These are phyloP conservation scores for Taphrina deformans DNA, from an alignment of 1,139 yeast species.

Conservation along the genomic window DNA sequence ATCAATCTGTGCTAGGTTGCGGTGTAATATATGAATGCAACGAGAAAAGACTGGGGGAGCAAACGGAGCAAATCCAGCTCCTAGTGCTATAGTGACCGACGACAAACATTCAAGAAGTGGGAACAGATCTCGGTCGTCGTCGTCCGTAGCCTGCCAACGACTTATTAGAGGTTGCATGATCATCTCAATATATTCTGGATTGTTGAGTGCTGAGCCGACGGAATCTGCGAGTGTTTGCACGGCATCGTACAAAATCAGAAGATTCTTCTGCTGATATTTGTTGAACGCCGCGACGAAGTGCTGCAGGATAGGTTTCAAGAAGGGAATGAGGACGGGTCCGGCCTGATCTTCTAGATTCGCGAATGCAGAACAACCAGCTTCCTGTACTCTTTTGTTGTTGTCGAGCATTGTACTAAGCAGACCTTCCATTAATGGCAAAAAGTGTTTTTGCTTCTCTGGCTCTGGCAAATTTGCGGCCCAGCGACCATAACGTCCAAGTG, in stretches of 20 bases:
- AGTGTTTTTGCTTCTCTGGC: conserved; percentile 64
- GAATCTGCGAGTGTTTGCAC: conserved; percentile 88
- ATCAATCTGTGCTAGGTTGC: conserved; percentile 67
- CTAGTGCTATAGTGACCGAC: conserved; percentile 81
- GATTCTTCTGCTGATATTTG: conserved; percentile 76
- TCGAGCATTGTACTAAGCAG: conserved; percentile 52
- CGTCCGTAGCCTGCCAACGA: conserved; percentile 73
- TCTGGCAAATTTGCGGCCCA: conserved; percentile 60
- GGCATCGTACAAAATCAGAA: conserved; percentile 81
- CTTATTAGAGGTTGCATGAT: conserved; percentile 76
- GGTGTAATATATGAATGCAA: conserved; percentile 66
- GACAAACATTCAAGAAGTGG: conserved; percentile 91
- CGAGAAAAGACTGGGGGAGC: conserved; percentile 87
- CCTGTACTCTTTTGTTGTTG: conserved; percentile 86
- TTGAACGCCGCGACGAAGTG: conserved; percentile 74
- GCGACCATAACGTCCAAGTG: conserved; percentile 75
- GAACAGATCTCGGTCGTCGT: conserved; percentile 83
- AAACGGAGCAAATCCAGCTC: conserved; percentile 81
- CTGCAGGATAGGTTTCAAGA: conserved; percentile 64
- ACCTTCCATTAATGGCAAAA: conserved; percentile 75
- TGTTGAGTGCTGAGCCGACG: conserved; percentile 50
- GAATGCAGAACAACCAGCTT: conserved; percentile 85
- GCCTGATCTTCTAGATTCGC: conserved; percentile 79
- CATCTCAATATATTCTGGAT: conserved; percentile 56
- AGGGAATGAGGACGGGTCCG: conserved; percentile 58